Conservation (phyloP, 2,329 filamentous ascomycete species). For the Aspergillus transmontanensis region DNA sequence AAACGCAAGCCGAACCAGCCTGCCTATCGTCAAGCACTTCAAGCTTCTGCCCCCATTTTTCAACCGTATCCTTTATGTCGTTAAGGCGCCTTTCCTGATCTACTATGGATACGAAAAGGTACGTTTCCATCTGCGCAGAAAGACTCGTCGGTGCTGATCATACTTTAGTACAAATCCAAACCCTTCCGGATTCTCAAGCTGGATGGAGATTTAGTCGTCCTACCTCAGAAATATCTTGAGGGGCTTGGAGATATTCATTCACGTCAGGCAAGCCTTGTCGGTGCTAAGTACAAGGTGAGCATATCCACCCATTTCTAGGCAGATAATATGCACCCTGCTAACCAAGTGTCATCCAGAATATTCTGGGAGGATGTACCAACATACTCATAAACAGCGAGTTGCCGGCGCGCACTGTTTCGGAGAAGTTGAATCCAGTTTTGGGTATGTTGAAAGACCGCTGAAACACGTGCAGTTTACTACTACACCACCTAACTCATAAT, state of each 20-base stretch:
- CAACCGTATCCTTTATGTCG: slow-evolving; percentile 30
- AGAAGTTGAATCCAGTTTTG: slow-evolving; percentile 28
- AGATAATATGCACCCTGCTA: background rate
- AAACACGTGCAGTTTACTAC: background rate
- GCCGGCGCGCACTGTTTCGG: slow-evolving; percentile 26
- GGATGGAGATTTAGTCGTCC: slow-evolving; percentile 31
- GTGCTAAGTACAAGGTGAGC: slow-evolving; percentile 31
- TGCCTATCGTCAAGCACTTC: slow-evolving; percentile 27
- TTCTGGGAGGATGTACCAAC: slow-evolving; percentile 32
- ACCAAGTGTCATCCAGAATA: slow-evolving; percentile 22
- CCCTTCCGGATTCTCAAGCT: slow-evolving; percentile 32
- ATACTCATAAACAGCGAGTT: slow-evolving; percentile 29
- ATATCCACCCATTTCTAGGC: background rate
- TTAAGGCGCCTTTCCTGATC: slow-evolving; percentile 26
- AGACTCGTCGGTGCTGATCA: background rate
- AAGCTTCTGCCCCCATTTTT: slow-evolving; percentile 25
- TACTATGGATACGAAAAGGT: slow-evolving; percentile 30
- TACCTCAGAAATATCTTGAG: slow-evolving; percentile 30
- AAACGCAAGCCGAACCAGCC: slow-evolving; percentile 1
- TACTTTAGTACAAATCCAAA: slow-evolving; percentile 28
- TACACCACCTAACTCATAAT: background rate
- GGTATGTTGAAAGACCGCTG: slow-evolving; percentile 13
- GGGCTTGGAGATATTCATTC: slow-evolving; percentile 25
- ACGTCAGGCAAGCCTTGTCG: slow-evolving; percentile 26
- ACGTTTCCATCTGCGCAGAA: slow-evolving; percentile 4